phyloP scores from a whole-genome alignment of 1,139 yeast genomes.

The Arxiozyma slooffiae region DNA sequence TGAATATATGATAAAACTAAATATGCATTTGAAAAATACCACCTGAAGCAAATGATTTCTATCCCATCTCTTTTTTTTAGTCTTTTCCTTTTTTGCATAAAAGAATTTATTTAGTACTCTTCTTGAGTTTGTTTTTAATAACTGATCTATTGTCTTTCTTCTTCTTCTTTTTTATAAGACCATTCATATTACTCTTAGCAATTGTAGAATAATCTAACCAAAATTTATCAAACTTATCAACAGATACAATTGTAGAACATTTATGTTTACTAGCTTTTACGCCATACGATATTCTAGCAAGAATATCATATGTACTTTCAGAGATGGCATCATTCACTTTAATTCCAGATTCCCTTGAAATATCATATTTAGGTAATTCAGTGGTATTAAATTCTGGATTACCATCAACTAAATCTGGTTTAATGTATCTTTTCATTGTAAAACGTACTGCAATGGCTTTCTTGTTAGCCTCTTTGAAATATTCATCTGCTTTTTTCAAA shows the following conservation, averaged over 20 bases:
- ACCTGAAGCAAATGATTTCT: neutral
- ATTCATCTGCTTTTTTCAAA: slow-evolving; percentile 17
- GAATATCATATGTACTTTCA: slow-evolving; percentile 36
- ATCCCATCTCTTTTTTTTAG: neutral
- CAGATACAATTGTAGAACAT: slow-evolving; percentile 54
- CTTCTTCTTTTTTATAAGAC: slow-evolving; percentile 55
- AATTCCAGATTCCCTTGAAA: slow-evolving; percentile 21
- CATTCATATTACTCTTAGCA: slow-evolving; percentile 51
- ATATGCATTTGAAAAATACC: neutral
- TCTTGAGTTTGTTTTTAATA: neutral
- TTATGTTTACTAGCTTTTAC: slow-evolving; percentile 50
- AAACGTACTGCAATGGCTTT: slow-evolving; percentile 22
- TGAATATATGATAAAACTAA: neutral
- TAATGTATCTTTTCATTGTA: slow-evolving; percentile 23
- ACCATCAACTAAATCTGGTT: slow-evolving; percentile 23
- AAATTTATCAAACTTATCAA: slow-evolving; percentile 48
- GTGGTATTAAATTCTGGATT: slow-evolving; percentile 21
- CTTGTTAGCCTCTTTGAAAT: slow-evolving; percentile 23
- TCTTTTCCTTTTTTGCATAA: no score
- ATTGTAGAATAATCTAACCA: slow-evolving; percentile 62
- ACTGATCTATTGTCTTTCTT: slow-evolving; percentile 32
- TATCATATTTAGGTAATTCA: slow-evolving; percentile 22
- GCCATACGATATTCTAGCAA: slow-evolving; percentile 43
- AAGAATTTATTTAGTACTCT: neutral
- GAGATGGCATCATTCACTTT: slow-evolving; percentile 8